Conservation (phyloP, 805 yeast genomes). For the Naumovozyma baii region DNA sequence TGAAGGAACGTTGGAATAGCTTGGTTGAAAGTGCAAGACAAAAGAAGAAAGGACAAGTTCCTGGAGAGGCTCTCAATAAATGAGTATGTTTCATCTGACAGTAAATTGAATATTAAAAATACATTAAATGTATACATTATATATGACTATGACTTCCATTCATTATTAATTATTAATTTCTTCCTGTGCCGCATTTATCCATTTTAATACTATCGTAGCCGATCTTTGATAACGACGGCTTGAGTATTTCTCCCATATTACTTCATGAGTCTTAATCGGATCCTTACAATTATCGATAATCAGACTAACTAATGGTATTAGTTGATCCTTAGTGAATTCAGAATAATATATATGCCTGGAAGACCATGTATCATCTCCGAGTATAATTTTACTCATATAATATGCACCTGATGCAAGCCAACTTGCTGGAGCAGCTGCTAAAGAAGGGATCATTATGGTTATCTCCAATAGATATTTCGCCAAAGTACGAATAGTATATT, state of each 20-base stretch:
- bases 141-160: too few species aligned
- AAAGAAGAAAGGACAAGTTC: slow-evolving; percentile 10
- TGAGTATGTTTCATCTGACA: background rate
- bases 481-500: slow-evolving; percentile 77
- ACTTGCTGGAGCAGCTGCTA: slow-evolving; percentile 80
- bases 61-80: too few species aligned
- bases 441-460: slow-evolving; percentile 77
- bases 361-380: slow-evolving; percentile 73
- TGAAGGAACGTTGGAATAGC: slow-evolving; percentile 57
- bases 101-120: background rate
- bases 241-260: slow-evolving; percentile 77
- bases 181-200: slow-evolving; percentile 5
- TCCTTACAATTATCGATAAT: slow-evolving; percentile 53
- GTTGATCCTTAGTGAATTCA: slow-evolving; percentile 75
- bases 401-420: slow-evolving; percentile 94
- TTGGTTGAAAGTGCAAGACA: slow-evolving; percentile 56
- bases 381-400: slow-evolving; percentile 62
- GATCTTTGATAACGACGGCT: slow-evolving; percentile 71
- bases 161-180: too few species aligned
- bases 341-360: slow-evolving; percentile 73
- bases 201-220: slow-evolving; percentile 30
- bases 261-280: slow-evolving; percentile 51
- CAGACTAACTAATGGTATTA: slow-evolving; percentile 61
- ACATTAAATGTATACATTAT: too few species aligned
- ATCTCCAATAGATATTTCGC: slow-evolving; percentile 84